Percentiles rank a stretch among this genome's conserved stretches.
Conservation (phyloP, 2,329 filamentous ascomycete genomes). For the Diplodia seriata region DNA sequence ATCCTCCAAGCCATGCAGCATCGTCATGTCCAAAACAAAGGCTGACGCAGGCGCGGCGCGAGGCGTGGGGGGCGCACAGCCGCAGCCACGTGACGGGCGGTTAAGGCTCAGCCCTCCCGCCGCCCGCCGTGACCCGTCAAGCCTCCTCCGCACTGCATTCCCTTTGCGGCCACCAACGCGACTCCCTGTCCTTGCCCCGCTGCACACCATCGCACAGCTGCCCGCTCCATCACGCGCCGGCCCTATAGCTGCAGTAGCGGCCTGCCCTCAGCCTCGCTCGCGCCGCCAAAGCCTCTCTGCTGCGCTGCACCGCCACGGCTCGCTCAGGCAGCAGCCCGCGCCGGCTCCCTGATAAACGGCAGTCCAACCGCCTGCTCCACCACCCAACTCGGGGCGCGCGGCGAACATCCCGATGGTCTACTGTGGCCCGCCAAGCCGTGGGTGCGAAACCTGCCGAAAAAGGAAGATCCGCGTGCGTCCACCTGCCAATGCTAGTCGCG, state of each 20-base stretch:
- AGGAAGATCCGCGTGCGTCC: conserved; percentile 43
- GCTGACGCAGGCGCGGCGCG: no score
- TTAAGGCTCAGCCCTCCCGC: neutral
- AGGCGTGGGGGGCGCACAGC: neutral
- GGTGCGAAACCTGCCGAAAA: conserved; percentile 43
- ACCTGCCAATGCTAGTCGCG: neutral
- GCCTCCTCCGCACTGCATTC: conserved; percentile 27
- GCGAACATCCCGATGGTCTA: conserved; percentile 15
- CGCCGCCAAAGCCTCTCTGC: neutral
- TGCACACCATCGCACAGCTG: neutral
- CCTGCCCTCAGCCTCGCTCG: neutral
- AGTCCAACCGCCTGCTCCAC: neutral
- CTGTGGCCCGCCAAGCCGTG: conserved; percentile 42
- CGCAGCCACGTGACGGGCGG: conserved; percentile 15
- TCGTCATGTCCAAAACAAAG: neutral
- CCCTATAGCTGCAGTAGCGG: neutral
- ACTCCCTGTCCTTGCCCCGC: neutral
- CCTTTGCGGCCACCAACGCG: conserved; percentile 29
- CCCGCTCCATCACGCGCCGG: neutral
- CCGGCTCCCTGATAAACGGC: conserved; percentile 6
- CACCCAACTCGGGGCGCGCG: neutral
- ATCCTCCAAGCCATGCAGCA: neutral
- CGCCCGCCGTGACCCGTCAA: neutral
- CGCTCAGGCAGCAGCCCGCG: conserved; percentile 15
- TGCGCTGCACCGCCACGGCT: neutral